Evolutionary conservation across 2,329 filamentous ascomycete species (phyloP).

Genomic region (Metarhizium robertsii): DNA sequence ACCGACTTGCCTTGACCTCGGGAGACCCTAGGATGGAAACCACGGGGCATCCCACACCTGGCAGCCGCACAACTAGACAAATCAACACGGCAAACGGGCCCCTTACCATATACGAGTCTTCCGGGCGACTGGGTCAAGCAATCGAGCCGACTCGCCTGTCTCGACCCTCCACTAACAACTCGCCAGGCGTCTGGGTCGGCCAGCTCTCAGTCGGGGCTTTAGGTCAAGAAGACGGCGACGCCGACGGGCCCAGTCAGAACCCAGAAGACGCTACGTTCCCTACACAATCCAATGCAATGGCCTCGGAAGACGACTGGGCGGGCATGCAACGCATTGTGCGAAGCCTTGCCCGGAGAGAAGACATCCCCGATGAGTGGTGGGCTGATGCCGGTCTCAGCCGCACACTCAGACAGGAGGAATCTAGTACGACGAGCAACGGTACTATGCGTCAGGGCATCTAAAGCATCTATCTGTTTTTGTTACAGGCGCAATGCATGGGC

Average conservation of each 20-base stretch:
- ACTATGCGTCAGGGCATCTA: neutral
- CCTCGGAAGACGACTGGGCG: constrained; percentile 32
- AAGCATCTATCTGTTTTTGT: neutral
- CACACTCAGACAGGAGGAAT: constrained; percentile 31
- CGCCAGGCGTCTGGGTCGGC: constrained; percentile 15
- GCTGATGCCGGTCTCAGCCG: constrained; percentile 57
- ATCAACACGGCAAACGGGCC: constrained; percentile 1
- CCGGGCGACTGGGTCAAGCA: neutral
- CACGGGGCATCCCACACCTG: neutral
- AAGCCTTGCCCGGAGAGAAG: constrained; percentile 58
- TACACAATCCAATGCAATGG: constrained; percentile 4
- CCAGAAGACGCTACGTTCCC: neutral
- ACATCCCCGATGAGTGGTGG: constrained; percentile 81
- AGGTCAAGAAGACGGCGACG: constrained; percentile 14
- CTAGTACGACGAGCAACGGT: neutral
- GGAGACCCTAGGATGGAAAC: neutral
- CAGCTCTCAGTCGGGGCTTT: constrained; percentile 17
- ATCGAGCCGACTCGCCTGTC: neutral
- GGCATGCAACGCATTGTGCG: constrained; percentile 67
- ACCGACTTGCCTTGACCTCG: neutral
- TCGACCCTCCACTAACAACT: neutral
- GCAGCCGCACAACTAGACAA: neutral
- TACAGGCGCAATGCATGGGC: neutral
- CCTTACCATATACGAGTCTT: constrained; percentile 5
- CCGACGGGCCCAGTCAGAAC: neutral